Evolutionary conservation across 1,284 basidiomycete genomes (phyloP).

Genomic region (Microbotryum saponariae): DNA sequence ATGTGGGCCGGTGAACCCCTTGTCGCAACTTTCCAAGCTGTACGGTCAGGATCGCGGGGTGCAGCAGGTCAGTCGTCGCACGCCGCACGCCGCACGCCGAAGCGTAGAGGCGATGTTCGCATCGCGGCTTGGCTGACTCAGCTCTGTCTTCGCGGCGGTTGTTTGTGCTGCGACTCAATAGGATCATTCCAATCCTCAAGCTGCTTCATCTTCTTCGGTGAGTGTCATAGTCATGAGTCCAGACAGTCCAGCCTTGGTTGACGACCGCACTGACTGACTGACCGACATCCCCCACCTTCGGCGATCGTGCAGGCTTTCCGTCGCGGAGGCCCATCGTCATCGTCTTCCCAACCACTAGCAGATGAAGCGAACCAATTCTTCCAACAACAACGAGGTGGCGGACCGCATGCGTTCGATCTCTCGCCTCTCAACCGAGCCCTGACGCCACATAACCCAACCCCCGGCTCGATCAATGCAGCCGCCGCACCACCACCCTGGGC

Average conservation of each 20-base stretch:
- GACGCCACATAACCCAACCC: slow-evolving; percentile 7
- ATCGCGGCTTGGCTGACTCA: neutral
- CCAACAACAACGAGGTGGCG: slow-evolving; percentile 9
- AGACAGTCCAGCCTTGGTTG: no score
- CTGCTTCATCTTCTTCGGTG: slow-evolving; percentile 15
- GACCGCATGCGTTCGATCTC: slow-evolving; percentile 27
- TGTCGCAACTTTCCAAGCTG: slow-evolving; percentile 66
- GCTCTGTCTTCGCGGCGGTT: neutral
- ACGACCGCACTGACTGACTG: no score
- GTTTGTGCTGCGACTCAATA: slow-evolving; percentile 7
- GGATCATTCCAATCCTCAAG: slow-evolving; percentile 23
- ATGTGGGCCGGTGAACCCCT: slow-evolving; percentile 69
- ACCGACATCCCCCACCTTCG: no score
- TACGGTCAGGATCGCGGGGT: slow-evolving; percentile 67
- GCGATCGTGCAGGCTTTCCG: slow-evolving; percentile 1
- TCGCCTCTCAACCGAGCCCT: slow-evolving; percentile 24
- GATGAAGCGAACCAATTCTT: slow-evolving; percentile 29
- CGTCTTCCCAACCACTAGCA: no score
- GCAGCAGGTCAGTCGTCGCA: slow-evolving; percentile 63
- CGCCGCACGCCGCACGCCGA: slow-evolving; percentile 49
- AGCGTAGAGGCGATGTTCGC: neutral
- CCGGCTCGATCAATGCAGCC: slow-evolving; percentile 1
- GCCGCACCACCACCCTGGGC: slow-evolving; percentile 25
- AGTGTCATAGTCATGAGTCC: neutral
- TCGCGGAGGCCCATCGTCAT: neutral